phyloP scores from a whole-genome alignment of 352 stramenopile genomes.

The Phytophthora citricola region DNA sequence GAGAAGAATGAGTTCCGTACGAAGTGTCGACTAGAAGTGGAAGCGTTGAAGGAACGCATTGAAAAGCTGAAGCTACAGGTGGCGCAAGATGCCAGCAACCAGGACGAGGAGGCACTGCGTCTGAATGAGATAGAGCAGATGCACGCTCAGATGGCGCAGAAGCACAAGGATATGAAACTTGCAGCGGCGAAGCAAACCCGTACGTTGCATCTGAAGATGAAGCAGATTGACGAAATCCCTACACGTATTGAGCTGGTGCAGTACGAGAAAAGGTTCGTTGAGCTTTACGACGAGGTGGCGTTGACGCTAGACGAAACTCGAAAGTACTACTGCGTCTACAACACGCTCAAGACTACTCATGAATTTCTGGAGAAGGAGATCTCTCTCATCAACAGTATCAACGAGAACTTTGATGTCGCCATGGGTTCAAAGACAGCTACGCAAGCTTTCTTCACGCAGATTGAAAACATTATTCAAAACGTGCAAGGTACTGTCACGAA shows the following conservation, averaged over 20 bases:
- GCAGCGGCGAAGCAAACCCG: conserved; percentile 66
- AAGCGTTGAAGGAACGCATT: conserved; percentile 44
- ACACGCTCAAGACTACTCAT: conserved; percentile 82
- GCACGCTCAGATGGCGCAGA: conserved; percentile 67
- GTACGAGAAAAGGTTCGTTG: conserved; percentile 90
- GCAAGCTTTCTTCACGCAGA: conserved; percentile 79
- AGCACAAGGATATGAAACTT: conserved; percentile 74
- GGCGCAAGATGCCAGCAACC: conserved; percentile 33
- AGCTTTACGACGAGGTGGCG: conserved; percentile 90
- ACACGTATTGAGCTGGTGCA: conserved; percentile 89
- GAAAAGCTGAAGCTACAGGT: conserved; percentile 51
- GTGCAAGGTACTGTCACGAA: conserved; percentile 60
- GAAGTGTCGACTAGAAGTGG: conserved; percentile 53
- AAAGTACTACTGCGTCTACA: conserved; percentile 91
- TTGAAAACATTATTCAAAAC: conserved; percentile 74
- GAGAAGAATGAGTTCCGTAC: conserved; percentile 56
- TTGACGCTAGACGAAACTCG: conserved; percentile 90
- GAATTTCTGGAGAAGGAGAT: conserved; percentile 89
- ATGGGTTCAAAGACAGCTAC: conserved; percentile 72
- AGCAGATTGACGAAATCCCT: conserved; percentile 86
- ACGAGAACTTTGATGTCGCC: conserved; percentile 83
- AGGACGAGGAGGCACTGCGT: conserved; percentile 56
- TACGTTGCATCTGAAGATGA: conserved; percentile 62
- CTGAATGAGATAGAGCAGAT: conserved; percentile 70
- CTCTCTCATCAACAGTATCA: conserved; percentile 87